A percentile compares a stretch with the other conserved stretches of the same genome.
Conservation (phyloP, 2,329 filamentous ascomycete species). For the Volutella citrinella region DNA sequence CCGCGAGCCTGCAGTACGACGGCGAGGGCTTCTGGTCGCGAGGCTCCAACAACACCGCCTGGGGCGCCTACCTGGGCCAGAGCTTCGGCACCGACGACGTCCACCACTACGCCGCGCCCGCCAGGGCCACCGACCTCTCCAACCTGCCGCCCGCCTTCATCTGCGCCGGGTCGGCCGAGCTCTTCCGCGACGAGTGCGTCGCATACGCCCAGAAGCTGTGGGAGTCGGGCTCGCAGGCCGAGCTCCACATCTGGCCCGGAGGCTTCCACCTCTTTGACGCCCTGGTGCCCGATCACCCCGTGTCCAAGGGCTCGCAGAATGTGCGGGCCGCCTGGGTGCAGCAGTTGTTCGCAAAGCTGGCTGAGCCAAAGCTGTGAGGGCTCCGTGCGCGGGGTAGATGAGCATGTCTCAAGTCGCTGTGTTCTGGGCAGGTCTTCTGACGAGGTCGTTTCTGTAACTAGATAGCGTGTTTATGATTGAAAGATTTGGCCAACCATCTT, state of each 20-base stretch:
- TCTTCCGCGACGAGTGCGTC: slow-evolving; percentile 12
- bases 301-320: slow-evolving; percentile 10
- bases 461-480: too few relatives aligned
- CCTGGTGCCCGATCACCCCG: slow-evolving; percentile 12
- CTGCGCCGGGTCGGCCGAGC: slow-evolving; percentile 9
- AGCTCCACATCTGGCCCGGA: slow-evolving; percentile 13
- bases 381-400: too few relatives aligned
- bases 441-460: too few relatives aligned
- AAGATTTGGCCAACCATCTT: too few relatives aligned
- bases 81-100: not conserved
- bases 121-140: slow-evolving; percentile 5
- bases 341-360: slow-evolving; percentile 8
- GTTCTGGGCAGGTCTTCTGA: too few relatives aligned
- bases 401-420: too few relatives aligned
- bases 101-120: slow-evolving; percentile 7
- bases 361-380: slow-evolving; percentile 7
- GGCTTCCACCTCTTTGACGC: slow-evolving; percentile 22
- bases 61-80: slow-evolving; percentile 7
- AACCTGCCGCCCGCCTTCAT: slow-evolving; percentile 8
- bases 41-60: slow-evolving; percentile 4
- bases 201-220: slow-evolving; percentile 9
- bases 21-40: slow-evolving; percentile 4
- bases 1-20: slow-evolving; percentile 9
- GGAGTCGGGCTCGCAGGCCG: slow-evolving; percentile 8
- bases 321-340: slow-evolving; percentile 14